Percentiles rank a stretch among this genome's conserved stretches.
Evolutionary conservation across 352 stramenopile species (phyloP).

Genomic region (Porosira glacialis): DNA sequence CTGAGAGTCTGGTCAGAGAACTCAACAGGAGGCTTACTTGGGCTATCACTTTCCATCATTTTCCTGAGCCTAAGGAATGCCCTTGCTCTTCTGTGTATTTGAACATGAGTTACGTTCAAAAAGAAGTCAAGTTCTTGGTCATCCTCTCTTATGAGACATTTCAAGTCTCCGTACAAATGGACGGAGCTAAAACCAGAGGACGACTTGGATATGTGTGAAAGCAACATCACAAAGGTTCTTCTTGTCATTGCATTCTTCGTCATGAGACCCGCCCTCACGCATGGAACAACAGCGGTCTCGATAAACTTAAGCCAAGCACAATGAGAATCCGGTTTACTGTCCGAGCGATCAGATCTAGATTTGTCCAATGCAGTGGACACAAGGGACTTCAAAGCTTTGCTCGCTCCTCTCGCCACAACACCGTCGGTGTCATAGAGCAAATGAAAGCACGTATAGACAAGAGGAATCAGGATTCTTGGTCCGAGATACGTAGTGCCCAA

Average conservation of each 20-base stretch:
- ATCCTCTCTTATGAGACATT: conserved; percentile 67
- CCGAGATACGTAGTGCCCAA: conserved; percentile 25
- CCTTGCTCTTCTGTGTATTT: conserved; percentile 90
- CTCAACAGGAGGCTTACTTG: conserved; percentile 8
- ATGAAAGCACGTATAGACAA: conserved; percentile 76
- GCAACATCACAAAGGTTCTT: conserved; percentile 71
- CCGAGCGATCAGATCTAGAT: conserved; percentile 16
- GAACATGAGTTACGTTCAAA: conserved; percentile 97
- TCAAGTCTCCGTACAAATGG: conserved; percentile 79
- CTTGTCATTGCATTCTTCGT: conserved; percentile 49
- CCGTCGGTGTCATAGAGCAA: conserved; percentile 75
- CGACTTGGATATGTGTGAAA: conserved; percentile 63
- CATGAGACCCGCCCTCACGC: conserved; percentile 62
- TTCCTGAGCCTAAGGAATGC: conserved; percentile 87
- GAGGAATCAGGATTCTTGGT: conserved; percentile 51
- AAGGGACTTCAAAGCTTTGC: conserved; percentile 72
- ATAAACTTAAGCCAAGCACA: conserved; percentile 65
- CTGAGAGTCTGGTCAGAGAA: conserved; percentile 82
- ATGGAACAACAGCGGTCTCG: conserved; percentile 67
- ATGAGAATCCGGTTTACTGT: conserved; percentile 19
- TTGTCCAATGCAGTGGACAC: conserved; percentile 47
- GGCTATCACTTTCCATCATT: conserved; percentile 78
- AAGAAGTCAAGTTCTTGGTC: conserved; percentile 95
- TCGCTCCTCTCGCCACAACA: conserved; percentile 70
- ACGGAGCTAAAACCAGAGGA: conserved; percentile 48